Evolutionary conservation across 169 alveolate genomes (phyloP).

Genomic region (Plasmodium berghei): DNA sequence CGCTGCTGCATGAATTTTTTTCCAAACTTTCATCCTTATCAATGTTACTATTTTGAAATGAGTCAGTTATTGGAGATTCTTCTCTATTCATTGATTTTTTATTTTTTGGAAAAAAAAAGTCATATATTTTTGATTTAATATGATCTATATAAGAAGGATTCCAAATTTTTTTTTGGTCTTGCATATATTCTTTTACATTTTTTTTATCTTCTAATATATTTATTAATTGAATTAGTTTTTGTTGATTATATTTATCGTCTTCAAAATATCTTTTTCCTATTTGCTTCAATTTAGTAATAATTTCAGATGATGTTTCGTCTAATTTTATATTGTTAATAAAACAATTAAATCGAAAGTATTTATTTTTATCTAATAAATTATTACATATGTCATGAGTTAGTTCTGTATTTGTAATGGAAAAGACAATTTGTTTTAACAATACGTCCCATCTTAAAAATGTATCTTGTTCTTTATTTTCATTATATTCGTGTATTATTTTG

Average conservation of each 20-base stretch:
- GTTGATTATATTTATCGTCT: constrained; percentile 68
- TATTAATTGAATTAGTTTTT: constrained; percentile 62
- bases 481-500: constrained; percentile 45
- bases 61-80: neutral
- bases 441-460: constrained; percentile 83
- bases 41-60: neutral
- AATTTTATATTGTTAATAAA: constrained; percentile 68
- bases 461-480: constrained; percentile 49
- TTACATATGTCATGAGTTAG: constrained; percentile 78
- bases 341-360: constrained; percentile 84
- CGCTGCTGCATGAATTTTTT: neutral
- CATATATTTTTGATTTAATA: constrained; percentile 25
- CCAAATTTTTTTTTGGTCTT: constrained; percentile 65
- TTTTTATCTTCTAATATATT: constrained; percentile 76
- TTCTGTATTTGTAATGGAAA: constrained; percentile 85
- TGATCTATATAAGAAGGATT: constrained; percentile 12
- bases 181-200: constrained; percentile 73
- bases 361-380: constrained; percentile 74
- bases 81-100: neutral
- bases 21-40: neutral
- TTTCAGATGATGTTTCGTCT: constrained; percentile 82
- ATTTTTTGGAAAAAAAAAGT: constrained; percentile 20
- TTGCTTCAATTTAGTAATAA: constrained; percentile 72
- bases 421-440: constrained; percentile 78
- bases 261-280: constrained; percentile 79